Conservation (phyloP, 257 asterid genomes). For the Orobanche coerulescens region DNA sequence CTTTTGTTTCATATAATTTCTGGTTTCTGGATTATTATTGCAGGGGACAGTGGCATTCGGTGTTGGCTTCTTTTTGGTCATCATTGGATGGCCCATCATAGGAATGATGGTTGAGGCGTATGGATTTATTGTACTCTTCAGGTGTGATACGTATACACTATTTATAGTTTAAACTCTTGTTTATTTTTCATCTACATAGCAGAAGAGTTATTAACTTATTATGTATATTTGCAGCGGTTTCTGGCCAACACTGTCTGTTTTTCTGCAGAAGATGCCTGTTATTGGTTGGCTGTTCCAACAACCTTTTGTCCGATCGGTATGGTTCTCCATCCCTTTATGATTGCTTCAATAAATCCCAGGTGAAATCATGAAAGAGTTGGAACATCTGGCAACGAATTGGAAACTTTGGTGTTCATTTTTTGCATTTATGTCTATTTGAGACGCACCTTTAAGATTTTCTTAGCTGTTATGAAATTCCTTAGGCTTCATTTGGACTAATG, state of each 20-base stretch:
- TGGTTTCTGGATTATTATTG: constrained; percentile 21
- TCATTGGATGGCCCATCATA: constrained; percentile 86
- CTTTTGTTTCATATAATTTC: constrained; percentile 8
- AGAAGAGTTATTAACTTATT: constrained; percentile 11
- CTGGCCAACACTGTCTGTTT: constrained; percentile 95
- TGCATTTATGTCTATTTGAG: constrained; percentile 4
- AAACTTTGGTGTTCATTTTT: not conserved
- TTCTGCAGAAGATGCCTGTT: constrained; percentile 85
- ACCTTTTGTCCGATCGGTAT: constrained; percentile 87
- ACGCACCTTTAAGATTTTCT: not conserved
- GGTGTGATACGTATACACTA: constrained; percentile 33
- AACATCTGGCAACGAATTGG: not conserved
- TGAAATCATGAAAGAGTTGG: constrained; percentile 12
- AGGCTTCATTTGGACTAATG: not conserved
- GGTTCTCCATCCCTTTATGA: constrained; percentile 27
- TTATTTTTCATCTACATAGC: constrained; percentile 13
- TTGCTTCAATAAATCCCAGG: not conserved
- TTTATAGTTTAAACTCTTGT: not conserved
- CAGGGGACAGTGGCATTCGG: constrained; percentile 83
- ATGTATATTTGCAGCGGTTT: constrained; percentile 67
- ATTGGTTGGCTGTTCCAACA: constrained; percentile 92
- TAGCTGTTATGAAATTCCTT: too few relatives aligned
- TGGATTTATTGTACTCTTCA: constrained; percentile 91
- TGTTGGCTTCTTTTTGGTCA: constrained; percentile 71
- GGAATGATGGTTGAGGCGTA: constrained; percentile 96